Percentiles rank a stretch among this genome's conserved stretches.
These are phyloP conservation scores for Cladophialophora psammophila DNA, from an alignment of 2,329 filamentous ascomycete genomes.

Conservation along the genomic window DNA sequence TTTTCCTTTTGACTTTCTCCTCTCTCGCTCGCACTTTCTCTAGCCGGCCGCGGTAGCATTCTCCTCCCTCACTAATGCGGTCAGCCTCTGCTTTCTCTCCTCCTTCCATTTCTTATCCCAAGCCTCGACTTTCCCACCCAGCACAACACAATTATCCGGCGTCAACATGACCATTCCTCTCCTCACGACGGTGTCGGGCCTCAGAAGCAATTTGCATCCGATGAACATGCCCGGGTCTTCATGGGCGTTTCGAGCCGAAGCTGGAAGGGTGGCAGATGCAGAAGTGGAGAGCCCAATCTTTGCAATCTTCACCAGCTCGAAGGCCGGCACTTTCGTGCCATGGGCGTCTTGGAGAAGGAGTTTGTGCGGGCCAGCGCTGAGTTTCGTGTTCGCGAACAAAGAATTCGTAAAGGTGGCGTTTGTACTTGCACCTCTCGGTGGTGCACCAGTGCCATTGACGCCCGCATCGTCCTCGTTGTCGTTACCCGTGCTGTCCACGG, in stretches of 20 bases:
- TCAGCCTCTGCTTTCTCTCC: conserved; percentile 72
- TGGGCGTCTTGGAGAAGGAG: conserved; percentile 81
- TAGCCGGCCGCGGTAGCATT: conserved; percentile 41
- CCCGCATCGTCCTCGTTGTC: conserved; percentile 42
- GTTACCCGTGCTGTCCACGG: conserved; percentile 64
- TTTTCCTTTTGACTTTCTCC: background rate
- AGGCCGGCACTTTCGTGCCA: conserved; percentile 72
- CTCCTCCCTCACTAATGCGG: conserved; percentile 57
- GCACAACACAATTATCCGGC: conserved; percentile 68
- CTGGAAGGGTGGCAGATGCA: conserved; percentile 22
- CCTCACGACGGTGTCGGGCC: conserved; percentile 68
- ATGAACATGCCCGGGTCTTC: conserved; percentile 66
- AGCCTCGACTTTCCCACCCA: conserved; percentile 87
- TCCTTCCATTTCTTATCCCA: conserved; percentile 81
- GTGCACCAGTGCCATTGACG: conserved; percentile 25
- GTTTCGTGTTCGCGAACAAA: conserved; percentile 38
- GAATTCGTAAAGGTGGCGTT: background rate
- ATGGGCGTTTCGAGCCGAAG: background rate
- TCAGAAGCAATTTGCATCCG: conserved; percentile 81
- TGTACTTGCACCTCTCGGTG: conserved; percentile 31
- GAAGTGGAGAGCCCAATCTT: conserved; percentile 63
- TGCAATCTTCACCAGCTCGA: conserved; percentile 74
- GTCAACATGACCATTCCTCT: conserved; percentile 82
- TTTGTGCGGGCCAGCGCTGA: conserved; percentile 72
- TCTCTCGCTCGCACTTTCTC: conserved; percentile 42